phyloP scores from a whole-genome alignment of 2,329 filamentous ascomycete genomes.

The Daldinia sp. region DNA sequence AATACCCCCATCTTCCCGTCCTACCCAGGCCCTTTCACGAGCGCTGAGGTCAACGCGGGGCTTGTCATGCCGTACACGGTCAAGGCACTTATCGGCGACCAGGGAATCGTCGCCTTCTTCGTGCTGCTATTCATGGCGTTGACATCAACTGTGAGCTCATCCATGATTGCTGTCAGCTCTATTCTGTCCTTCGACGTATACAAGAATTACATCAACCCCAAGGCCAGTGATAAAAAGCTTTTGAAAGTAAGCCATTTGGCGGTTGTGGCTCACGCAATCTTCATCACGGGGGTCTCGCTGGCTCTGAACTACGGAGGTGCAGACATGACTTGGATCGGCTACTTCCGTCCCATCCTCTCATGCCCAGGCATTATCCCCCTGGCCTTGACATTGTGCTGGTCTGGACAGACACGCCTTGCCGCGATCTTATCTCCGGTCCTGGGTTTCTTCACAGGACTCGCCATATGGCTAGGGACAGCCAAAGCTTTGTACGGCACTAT shows the following conservation, averaged over 20 bases:
- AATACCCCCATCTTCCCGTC: constrained; percentile 55
- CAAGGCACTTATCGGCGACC: constrained; percentile 53
- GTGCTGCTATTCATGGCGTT: constrained; percentile 61
- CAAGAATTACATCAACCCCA: constrained; percentile 58
- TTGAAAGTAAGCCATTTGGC: constrained; percentile 56
- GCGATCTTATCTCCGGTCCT: constrained; percentile 49
- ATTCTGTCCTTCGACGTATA: constrained; percentile 61
- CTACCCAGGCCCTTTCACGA: constrained; percentile 52
- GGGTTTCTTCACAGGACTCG: constrained; percentile 53
- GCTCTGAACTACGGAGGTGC: constrained; percentile 58
- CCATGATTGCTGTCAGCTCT: constrained; percentile 60
- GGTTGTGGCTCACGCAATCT: constrained; percentile 56
- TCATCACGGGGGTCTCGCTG: constrained; percentile 58
- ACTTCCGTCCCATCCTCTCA: constrained; percentile 41
- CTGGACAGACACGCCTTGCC: constrained; percentile 54
- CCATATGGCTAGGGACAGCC: constrained; percentile 54
- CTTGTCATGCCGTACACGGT: constrained; percentile 58
- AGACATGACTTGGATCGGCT: constrained; percentile 55
- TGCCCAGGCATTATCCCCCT: constrained; percentile 54
- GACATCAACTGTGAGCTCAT: constrained; percentile 58
- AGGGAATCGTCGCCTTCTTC: constrained; percentile 54
- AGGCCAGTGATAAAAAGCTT: constrained; percentile 52
- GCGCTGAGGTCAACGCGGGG: constrained; percentile 52
- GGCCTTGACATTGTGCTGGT: constrained; percentile 55
- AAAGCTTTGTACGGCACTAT: constrained; percentile 51